Evolutionary conservation across 306 rosid genomes (phyloP), one percentile per base, ranked within the genome.

Genomic region (Amphicarpaea edgeworthii): DNA sequence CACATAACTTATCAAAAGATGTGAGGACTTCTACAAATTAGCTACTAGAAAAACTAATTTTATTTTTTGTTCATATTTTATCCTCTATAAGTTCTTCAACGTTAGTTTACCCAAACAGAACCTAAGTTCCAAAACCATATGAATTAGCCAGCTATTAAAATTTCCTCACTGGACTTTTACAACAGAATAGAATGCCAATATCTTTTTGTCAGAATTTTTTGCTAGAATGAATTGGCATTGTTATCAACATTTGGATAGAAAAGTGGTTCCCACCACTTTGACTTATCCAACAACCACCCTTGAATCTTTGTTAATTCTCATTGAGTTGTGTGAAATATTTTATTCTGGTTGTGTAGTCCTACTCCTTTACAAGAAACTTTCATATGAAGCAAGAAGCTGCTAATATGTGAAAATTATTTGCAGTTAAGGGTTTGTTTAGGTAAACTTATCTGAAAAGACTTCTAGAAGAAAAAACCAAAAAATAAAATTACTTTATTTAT

Each of bases 281-380:
- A 8, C 59, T 68, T n/a, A 20, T 65, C 53, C 53, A 47, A 68
- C 16, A 26, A 68, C n/a, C 45, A 68, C 43, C 26, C 10, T 8
- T 15, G 4, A 68, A 68, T 68, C 41, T 26, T 68, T 11, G 58
- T 26, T 15, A 68, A 45, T 68, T 47, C 43, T 26, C 24, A 45
- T 2, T 68, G 26, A 47, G n/a, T n/a, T n/a, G n/a, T n/a, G n/a
- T n/a, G n/a, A n/a, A n/a, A n/a, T n/a, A n/a, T n/a, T n/a, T n/a
- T n/a, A n/a, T n/a, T n/a, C n/a, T n/a, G n/a, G n/a, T n/a, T n/a
- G 15, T 67, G 57, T 43, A 45, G 54, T 19, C 12, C 9, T 24
- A 23, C 7, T 6, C 54, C 55, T 2, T 66, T 67, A 66, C 40
- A 45, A 42, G 12, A 26, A 16, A 61, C 51, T 40, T 53, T 24